Conservation (phyloP, 805 yeast species). For the Candida oleophila region DNA sequence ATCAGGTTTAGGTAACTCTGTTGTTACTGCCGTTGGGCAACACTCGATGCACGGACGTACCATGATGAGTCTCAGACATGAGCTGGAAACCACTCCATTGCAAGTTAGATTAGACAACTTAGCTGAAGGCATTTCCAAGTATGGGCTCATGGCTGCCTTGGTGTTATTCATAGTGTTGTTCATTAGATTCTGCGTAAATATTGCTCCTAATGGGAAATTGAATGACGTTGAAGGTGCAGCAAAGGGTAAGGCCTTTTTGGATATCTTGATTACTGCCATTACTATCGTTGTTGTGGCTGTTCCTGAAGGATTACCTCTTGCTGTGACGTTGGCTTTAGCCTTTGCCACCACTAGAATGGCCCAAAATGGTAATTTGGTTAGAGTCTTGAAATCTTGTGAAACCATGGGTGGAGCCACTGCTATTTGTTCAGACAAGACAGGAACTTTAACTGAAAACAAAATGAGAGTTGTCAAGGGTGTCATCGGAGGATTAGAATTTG, state of each 20-base stretch:
- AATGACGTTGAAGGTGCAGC: constrained; percentile 54
- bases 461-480: constrained; percentile 87
- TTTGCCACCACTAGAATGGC: constrained; percentile 99
- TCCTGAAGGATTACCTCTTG: constrained; percentile 98
- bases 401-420: constrained; percentile 99
- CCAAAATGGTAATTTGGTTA: constrained; percentile 91
- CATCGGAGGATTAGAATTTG: constrained; percentile 57
- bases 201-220: constrained; percentile 52
- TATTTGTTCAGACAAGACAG: constrained; percentile 95
- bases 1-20: constrained; percentile 81
- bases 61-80: constrained; percentile 74
- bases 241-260: constrained; percentile 82
- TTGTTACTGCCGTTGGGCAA: constrained; percentile 88
- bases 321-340: constrained; percentile 94
- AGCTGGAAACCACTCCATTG: constrained; percentile 83
- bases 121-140: constrained; percentile 94
- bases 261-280: constrained; percentile 85
- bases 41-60: constrained; percentile 91
- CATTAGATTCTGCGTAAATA: constrained; percentile 65
- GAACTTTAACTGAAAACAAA: constrained; percentile 89
- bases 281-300: constrained; percentile 96
- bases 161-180: constrained; percentile 79
- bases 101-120: constrained; percentile 77
- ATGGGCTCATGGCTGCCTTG: constrained; percentile 83
- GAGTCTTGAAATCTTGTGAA: constrained; percentile 91